phyloP scores from a whole-genome alignment of 768 basidiomycete species.

The Naganishia kalamii region DNA sequence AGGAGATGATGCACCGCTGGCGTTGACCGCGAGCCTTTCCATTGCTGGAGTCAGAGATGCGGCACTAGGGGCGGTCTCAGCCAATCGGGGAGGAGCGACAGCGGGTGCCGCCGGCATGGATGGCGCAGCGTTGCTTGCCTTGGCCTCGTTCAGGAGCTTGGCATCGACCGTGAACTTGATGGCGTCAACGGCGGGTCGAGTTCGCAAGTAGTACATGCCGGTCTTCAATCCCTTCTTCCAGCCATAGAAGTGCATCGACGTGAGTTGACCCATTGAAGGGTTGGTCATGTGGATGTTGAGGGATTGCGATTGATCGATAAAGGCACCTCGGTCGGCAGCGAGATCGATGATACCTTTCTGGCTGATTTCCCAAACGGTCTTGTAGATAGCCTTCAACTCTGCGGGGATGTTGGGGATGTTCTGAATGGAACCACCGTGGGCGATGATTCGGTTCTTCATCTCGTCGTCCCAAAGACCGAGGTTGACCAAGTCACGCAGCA shows the following conservation, averaged over 20 bases:
- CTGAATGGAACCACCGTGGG: slow-evolving; percentile 72
- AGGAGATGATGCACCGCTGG: background rate
- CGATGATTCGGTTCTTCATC: slow-evolving; percentile 99
- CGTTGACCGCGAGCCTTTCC: slow-evolving; percentile 14
- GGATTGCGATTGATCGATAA: slow-evolving; percentile 92
- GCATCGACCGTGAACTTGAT: slow-evolving; percentile 97
- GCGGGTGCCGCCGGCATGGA: background rate
- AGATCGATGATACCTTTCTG: slow-evolving; percentile 98
- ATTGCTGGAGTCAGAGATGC: slow-evolving; percentile 16
- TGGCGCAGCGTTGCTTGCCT: slow-evolving; percentile 39
- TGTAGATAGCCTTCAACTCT: slow-evolving; percentile 94
- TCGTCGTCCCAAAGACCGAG: slow-evolving; percentile 92
- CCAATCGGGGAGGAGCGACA: background rate
- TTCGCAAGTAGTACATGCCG: slow-evolving; percentile 90
- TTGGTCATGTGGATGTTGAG: slow-evolving; percentile 87
- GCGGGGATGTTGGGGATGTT: slow-evolving; percentile 81
- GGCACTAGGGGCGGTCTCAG: background rate
- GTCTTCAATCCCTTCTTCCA: slow-evolving; percentile 99
- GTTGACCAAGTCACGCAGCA: slow-evolving; percentile 94
- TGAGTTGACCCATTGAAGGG: slow-evolving; percentile 80
- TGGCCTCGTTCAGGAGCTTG: slow-evolving; percentile 56
- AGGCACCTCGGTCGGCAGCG: slow-evolving; percentile 96
- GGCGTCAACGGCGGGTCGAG: slow-evolving; percentile 86
- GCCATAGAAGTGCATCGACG: slow-evolving; percentile 61
- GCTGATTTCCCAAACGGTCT: slow-evolving; percentile 99